Percentiles rank a stretch among this genome's conserved stretches.
These are phyloP conservation scores for Discostella pseudostelligera DNA, from an alignment of 108 stramenopile species.

Conservation along the genomic window DNA sequence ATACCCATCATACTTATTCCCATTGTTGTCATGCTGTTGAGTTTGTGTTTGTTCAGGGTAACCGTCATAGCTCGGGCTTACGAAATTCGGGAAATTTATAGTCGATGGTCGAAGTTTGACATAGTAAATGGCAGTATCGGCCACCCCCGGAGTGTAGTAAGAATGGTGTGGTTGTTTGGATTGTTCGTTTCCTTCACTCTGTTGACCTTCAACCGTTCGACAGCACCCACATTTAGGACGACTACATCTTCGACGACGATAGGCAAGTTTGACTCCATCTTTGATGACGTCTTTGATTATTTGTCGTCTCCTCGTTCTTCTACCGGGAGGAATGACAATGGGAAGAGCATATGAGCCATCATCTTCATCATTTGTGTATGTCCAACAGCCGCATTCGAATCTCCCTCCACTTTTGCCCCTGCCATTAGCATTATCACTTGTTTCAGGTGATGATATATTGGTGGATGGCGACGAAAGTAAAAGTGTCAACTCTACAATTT, in stretches of 20 bases:
- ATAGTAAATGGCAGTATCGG: constrained; percentile 62
- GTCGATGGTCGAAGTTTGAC: constrained; percentile 58
- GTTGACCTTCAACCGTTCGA: background rate
- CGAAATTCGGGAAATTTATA: constrained; percentile 17
- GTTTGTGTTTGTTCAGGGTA: background rate
- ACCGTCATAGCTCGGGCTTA: background rate
- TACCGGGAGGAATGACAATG: background rate
- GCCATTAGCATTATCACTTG: too few relatives aligned
- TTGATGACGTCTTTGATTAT: background rate
- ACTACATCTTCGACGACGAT: constrained; percentile 1
- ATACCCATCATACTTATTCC: background rate
- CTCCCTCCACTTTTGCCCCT: too few relatives aligned
- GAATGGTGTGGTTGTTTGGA: too few relatives aligned
- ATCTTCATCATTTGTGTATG: too few relatives aligned
- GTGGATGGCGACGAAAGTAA: background rate
- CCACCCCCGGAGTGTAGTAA: constrained; percentile 61
- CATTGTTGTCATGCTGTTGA: background rate
- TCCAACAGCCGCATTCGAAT: too few relatives aligned
- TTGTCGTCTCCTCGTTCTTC: background rate
- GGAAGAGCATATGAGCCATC: background rate
- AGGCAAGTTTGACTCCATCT: background rate
- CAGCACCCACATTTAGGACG: too few relatives aligned
- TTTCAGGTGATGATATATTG: too few relatives aligned
- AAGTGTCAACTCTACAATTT: constrained; percentile 59
- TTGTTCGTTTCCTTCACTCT: background rate